Conservation (phyloP, 371 early-diverging fungal genomes). For the Lichtheimia ramosa region DNA sequence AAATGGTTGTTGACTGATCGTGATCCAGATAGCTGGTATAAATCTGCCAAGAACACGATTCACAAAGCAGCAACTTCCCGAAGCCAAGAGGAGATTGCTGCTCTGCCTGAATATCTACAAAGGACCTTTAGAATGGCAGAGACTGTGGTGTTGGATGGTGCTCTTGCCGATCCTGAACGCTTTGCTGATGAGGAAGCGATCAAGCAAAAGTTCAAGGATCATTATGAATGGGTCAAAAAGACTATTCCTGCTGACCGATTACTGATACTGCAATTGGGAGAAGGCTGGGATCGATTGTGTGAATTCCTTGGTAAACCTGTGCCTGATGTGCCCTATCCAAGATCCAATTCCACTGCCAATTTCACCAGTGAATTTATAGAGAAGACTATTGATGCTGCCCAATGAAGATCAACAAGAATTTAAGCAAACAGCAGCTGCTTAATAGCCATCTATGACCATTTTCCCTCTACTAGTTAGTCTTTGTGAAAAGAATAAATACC, state of each 20-base stretch:
- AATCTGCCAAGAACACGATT: conserved; percentile 25
- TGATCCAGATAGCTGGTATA: conserved; percentile 38
- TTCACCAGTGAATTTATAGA: not conserved
- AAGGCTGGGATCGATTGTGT: conserved; percentile 23
- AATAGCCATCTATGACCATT: no score
- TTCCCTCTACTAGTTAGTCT: no score
- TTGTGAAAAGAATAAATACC: no score
- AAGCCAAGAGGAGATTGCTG: no score
- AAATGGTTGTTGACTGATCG: conserved; percentile 32
- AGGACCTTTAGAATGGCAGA: conserved; percentile 5
- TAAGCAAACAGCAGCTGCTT: no score
- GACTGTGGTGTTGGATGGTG: conserved; percentile 16
- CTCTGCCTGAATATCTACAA: no score
- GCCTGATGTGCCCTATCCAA: conserved; percentile 19
- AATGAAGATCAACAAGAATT: no score
- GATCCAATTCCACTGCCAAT: conserved; percentile 7
- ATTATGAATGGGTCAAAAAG: conserved; percentile 28
- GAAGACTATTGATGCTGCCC: no score
- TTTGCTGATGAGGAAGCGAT: conserved; percentile 22
- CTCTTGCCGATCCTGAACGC: conserved; percentile 9
- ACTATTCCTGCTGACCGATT: conserved; percentile 29
- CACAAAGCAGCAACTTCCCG: not conserved
- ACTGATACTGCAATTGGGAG: conserved; percentile 26
- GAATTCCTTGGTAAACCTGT: conserved; percentile 16
- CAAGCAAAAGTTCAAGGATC: conserved; percentile 15